phyloP scores from a whole-genome alignment of 2,329 filamentous ascomycete species.

The Ophiostoma angusticollis region DNA sequence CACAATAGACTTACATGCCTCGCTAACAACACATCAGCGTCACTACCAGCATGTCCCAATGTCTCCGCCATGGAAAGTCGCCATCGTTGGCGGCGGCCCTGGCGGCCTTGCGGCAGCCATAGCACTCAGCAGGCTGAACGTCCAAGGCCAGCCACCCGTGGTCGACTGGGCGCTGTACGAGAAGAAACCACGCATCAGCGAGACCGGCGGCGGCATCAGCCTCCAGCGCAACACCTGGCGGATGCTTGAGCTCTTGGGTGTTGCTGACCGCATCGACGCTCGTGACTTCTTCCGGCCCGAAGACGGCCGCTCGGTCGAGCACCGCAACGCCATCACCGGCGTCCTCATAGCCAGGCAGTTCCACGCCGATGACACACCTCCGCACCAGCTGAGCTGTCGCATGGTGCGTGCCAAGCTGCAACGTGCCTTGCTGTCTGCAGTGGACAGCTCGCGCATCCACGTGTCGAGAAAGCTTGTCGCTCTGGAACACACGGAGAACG shows the following conservation, averaged over 20 bases:
- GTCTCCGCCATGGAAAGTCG: conserved; percentile 4
- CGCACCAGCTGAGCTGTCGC: conserved; percentile 18
- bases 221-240: conserved; percentile 24
- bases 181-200: conserved; percentile 24
- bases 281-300: conserved; percentile 20
- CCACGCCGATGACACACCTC: conserved; percentile 15
- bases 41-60: no score
- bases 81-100: conserved; percentile 9
- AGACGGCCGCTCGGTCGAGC: conserved; percentile 17
- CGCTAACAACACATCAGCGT: no score
- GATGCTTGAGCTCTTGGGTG: conserved; percentile 21
- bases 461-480: conserved; percentile 30
- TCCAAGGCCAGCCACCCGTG: conserved; percentile 14
- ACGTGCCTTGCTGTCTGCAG: conserved; percentile 32
- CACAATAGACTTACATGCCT: no score
- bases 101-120: conserved; percentile 8
- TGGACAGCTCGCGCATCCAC: conserved; percentile 30
- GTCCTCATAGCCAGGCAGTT: conserved; percentile 16
- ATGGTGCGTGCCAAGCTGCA: conserved; percentile 30
- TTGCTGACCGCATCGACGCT: conserved; percentile 20
- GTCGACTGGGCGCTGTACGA: conserved; percentile 24
- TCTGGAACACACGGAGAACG: conserved; percentile 17
- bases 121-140: conserved; percentile 7
- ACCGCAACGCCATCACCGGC: conserved; percentile 22
- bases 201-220: conserved; percentile 26